These are phyloP conservation scores for Cyclanthera cordifolia DNA, from an alignment of 306 rosid species.

Conservation along the genomic window DNA sequence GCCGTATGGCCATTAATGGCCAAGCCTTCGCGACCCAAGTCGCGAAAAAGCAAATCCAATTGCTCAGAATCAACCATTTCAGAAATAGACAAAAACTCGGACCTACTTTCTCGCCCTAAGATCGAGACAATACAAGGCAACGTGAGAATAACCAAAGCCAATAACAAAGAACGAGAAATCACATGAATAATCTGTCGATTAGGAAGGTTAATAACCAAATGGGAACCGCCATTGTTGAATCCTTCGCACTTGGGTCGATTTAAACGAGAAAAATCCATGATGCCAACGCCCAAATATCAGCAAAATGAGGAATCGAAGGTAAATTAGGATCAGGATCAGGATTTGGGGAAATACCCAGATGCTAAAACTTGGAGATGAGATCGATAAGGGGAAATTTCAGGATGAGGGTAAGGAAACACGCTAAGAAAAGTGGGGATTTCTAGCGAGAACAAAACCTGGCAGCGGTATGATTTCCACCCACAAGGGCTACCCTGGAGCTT, in stretches of 20 bases:
- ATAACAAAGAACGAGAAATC: slow-evolving; percentile 40
- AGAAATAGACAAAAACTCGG: slow-evolving; percentile 16
- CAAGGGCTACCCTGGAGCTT: slow-evolving; percentile 37
- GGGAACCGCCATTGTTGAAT: slow-evolving; percentile 21
- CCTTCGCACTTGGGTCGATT: slow-evolving; percentile 16
- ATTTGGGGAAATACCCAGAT: slow-evolving; percentile 22
- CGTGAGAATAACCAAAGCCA: slow-evolving; percentile 37
- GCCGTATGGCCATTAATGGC: slow-evolving; percentile 29
- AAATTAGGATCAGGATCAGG: background rate
- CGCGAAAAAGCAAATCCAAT: slow-evolving; percentile 37
- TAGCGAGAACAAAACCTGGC: slow-evolving; percentile 83
- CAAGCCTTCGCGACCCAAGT: slow-evolving; percentile 45
- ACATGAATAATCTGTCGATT: slow-evolving; percentile 34
- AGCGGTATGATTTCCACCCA: slow-evolving; percentile 87
- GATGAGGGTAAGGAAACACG: background rate
- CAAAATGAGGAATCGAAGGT: background rate
- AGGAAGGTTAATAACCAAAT: slow-evolving; percentile 38
- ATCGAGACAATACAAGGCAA: slow-evolving; percentile 33
- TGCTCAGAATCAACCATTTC: slow-evolving; percentile 16
- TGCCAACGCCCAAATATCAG: background rate
- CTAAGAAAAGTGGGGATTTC: background rate
- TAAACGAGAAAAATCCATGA: slow-evolving; percentile 21
- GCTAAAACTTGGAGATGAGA: slow-evolving; percentile 12
- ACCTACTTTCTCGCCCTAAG: slow-evolving; percentile 12
- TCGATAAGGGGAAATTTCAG: background rate